These are phyloP conservation scores for Chaetomiaceae sp. DNA, from an alignment of 2,329 filamentous ascomycete genomes.

Conservation along the genomic window DNA sequence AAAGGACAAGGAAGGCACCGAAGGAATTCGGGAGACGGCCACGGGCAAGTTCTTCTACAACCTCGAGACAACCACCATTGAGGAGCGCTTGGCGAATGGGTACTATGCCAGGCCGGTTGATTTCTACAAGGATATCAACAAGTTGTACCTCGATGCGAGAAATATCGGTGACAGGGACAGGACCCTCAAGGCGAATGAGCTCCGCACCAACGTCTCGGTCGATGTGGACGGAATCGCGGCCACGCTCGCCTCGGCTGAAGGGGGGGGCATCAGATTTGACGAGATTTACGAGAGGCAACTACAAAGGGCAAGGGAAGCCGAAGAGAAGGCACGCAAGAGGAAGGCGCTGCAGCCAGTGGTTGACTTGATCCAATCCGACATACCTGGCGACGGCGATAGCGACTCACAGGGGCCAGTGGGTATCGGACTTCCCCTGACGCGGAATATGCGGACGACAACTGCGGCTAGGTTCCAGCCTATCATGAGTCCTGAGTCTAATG, in stretches of 20 bases:
- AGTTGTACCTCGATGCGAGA: slow-evolving; percentile 78
- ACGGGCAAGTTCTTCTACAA: slow-evolving; percentile 92
- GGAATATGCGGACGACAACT: slow-evolving; percentile 45
- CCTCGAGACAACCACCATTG: slow-evolving; percentile 84
- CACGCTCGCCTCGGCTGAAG: slow-evolving; percentile 41
- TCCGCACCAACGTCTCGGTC: slow-evolving; percentile 89
- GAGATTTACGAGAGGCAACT: slow-evolving; percentile 71
- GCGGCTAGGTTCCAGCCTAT: slow-evolving; percentile 52
- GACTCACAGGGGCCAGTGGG: slow-evolving; percentile 54
- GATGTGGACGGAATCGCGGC: slow-evolving; percentile 74
- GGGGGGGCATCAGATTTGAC: slow-evolving; percentile 73
- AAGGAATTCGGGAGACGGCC: slow-evolving; percentile 69
- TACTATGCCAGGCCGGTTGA: slow-evolving; percentile 90
- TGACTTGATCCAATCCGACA: slow-evolving; percentile 48
- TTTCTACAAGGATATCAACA: slow-evolving; percentile 82
- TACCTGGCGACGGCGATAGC: slow-evolving; percentile 47
- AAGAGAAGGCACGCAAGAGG: slow-evolving; percentile 60
- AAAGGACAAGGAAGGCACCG: slow-evolving; percentile 72
- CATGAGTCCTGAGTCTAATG: slow-evolving; percentile 57
- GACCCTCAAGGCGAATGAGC: slow-evolving; percentile 82
- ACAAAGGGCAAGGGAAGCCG: slow-evolving; percentile 56
- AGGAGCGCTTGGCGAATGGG: slow-evolving; percentile 93
- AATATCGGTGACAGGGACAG: slow-evolving; percentile 78
- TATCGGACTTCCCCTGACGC: slow-evolving; percentile 62
- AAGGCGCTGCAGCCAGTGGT: slow-evolving; percentile 55